These are phyloP conservation scores for Petasospora fabianii DNA, from an alignment of 1,139 yeast species.

Conservation along the genomic window DNA sequence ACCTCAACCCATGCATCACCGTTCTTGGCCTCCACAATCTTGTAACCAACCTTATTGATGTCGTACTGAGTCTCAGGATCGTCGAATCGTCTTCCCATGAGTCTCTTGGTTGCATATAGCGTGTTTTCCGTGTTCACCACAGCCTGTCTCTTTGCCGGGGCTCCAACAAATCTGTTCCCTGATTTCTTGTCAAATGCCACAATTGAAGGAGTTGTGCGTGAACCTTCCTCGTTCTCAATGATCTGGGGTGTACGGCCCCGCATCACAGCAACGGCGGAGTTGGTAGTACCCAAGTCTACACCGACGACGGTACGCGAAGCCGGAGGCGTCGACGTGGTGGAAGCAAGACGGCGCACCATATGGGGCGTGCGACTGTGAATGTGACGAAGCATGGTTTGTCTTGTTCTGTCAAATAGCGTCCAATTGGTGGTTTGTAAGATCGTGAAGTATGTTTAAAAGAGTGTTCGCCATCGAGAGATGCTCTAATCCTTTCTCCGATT, in stretches of 20 bases:
- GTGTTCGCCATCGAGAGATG: too few species aligned
- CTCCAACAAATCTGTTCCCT: slow-evolving; percentile 94
- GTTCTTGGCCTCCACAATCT: slow-evolving; percentile 90
- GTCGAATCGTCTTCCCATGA: slow-evolving; percentile 97
- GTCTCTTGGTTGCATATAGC: slow-evolving; percentile 95
- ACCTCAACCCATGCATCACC: slow-evolving; percentile 99
- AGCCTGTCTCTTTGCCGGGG: slow-evolving; percentile 98
- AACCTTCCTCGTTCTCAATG: slow-evolving; percentile 97
- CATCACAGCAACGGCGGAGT: slow-evolving; percentile 98
- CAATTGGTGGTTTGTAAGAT: too few species aligned
- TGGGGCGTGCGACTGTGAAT: too few species aligned
- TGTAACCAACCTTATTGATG: slow-evolving; percentile 93
- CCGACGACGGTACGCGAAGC: slow-evolving; percentile 62
- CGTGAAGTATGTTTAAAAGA: too few species aligned
- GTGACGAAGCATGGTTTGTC: too few species aligned
- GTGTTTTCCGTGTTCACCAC: slow-evolving; percentile 98
- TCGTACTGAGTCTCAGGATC: slow-evolving; percentile 97
- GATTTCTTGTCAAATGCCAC: slow-evolving; percentile 93
- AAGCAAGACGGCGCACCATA: too few species aligned
- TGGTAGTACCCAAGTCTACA: slow-evolving; percentile 98
- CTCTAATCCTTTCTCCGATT: too few species aligned
- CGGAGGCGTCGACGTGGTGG: too few species aligned
- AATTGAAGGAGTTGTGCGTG: slow-evolving; percentile 97
- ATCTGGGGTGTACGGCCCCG: slow-evolving; percentile 96
- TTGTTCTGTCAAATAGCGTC: too few species aligned